Base-by-base conservation (phyloP, 108 stramenopile genomes). In the Nitzschia sp. region DNA sequence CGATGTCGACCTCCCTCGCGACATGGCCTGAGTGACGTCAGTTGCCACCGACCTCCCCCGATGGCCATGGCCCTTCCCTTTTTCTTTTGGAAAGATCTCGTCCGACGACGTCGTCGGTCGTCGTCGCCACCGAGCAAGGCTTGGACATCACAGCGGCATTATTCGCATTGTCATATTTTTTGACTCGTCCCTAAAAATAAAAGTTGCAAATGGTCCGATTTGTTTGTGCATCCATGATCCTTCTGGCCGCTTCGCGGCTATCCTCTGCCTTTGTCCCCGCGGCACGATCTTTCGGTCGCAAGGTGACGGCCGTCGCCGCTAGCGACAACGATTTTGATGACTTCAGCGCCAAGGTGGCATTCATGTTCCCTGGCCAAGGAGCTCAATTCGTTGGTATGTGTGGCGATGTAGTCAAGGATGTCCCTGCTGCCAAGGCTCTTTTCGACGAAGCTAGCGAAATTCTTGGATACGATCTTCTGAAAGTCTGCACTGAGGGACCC, bases 351-450 rank as follows among this genome's bases (percentile, higher is more conserved):
- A 90, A 88, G 85, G 76, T 85, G 13, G 70, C 95, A 19, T 97
- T 98, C 80, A 95, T 98, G 94, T 98, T 98, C 78, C 98, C 98
- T 2, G 97, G 94, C 6, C 95, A 96, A 78, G 95, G 95, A 1
- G 95, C 95, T 25, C 95, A 96, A 71, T 91, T 83, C 64, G 92
- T 93, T 15, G 95, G 95, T 56, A 96, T 96, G 95, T 94, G 91
- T 70, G 85, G 69, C 17, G 91, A 91, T 27, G 76, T 91, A 19
- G 77, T 68, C 58, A 89, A 89, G 60, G 82, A 92, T 26, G 95
- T 96, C 4, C 97, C 97, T 1, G 89, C 86, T 27, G 98, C 98
- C 48, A 94, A 93, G 79, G 94, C 89, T 31, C 83, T 98, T 26
- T 98, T 98, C 68, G 96, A 97, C 33, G 90, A 95, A 69, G 98